Conservation (phyloP, 169 alveolate species). For the Eimeria praecox region DNA sequence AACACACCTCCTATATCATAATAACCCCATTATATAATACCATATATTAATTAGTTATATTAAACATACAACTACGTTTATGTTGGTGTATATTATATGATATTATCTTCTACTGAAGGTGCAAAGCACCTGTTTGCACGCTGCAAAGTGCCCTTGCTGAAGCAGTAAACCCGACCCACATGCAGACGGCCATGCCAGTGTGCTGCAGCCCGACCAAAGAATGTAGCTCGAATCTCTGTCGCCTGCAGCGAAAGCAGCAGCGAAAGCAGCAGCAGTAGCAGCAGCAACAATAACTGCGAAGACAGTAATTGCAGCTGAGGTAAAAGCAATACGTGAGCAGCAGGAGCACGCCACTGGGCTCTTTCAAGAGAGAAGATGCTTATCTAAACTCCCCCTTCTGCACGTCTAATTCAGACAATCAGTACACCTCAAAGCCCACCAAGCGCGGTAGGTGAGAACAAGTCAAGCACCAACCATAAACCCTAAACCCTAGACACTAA, state of each 20-base stretch:
- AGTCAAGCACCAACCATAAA: too few relatives aligned
- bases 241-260: neutral
- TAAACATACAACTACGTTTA: too few relatives aligned
- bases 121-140: conserved; percentile 45
- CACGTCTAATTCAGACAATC: neutral
- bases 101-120: neutral
- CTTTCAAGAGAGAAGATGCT: neutral
- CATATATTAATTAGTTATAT: too few relatives aligned
- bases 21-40: too few relatives aligned
- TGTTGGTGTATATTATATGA: neutral
- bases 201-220: conserved; percentile 65
- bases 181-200: conserved; percentile 57
- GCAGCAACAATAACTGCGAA: neutral
- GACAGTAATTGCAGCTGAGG: neutral
- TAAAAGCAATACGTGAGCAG: neutral
- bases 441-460: too few relatives aligned
- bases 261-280: neutral
- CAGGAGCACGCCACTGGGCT: neutral
- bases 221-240: conserved; percentile 54
- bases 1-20: too few relatives aligned
- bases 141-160: conserved; percentile 64
- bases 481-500: too few relatives aligned
- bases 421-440: neutral
- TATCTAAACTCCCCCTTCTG: neutral
- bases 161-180: conserved; percentile 64